Conservation (phyloP, 1,139 yeast species). For the Pichia sp. region DNA sequence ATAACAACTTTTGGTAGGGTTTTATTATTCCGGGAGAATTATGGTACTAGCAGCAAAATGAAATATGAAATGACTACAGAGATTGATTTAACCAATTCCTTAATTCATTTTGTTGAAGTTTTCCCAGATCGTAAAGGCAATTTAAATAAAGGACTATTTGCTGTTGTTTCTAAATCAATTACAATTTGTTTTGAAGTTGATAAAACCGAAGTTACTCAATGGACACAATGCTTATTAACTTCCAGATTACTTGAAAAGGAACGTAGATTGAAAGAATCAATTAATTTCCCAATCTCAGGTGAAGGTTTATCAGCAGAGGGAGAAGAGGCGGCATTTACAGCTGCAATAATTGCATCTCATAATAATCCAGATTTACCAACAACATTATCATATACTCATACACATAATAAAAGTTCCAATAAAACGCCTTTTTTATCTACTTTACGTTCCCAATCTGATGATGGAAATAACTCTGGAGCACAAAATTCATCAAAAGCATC, state of each 20-base stretch:
- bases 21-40: constrained; percentile 37
- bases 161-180: constrained; percentile 41
- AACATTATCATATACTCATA: not conserved
- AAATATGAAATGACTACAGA: constrained; percentile 42
- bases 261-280: constrained; percentile 28
- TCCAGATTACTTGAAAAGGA: constrained; percentile 45
- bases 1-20: constrained; percentile 55
- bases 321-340: constrained; percentile 21
- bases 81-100: constrained; percentile 41
- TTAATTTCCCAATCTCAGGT: constrained; percentile 28
- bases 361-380: constrained; percentile 4
- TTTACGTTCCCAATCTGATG: not conserved
- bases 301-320: constrained; percentile 24
- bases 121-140: constrained; percentile 31
- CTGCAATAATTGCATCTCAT: constrained; percentile 28
- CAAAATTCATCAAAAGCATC: not conserved
- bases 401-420: not conserved
- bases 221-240: constrained; percentile 52
- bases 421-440: constrained; percentile 5
- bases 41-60: constrained; percentile 17
- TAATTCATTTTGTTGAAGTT: constrained; percentile 50
- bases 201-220: constrained; percentile 42
- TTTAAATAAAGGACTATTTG: constrained; percentile 43
- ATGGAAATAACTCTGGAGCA: not conserved
- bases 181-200: constrained; percentile 56